Evolutionary conservation across 2,329 filamentous ascomycete genomes (phyloP), one percentile per base, ranked within the genome.

Genomic region (Fusarium duplospermum): DNA sequence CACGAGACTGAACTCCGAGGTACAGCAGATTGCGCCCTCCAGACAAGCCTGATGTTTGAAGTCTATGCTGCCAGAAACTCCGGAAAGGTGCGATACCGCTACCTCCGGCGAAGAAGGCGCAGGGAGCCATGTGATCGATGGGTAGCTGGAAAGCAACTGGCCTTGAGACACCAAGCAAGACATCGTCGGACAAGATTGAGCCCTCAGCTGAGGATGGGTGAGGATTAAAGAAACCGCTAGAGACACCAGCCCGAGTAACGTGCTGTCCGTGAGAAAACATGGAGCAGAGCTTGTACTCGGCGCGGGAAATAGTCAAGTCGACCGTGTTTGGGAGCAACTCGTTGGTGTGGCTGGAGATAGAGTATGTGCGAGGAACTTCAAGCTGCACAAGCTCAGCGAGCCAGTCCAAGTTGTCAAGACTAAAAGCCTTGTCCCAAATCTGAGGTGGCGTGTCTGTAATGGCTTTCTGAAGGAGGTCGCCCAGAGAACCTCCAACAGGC

Each of bases 171-270:
- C 87, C 87, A n/a, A 89, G 80, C 1, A 89, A 79, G 1, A 89
- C 73, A 40, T 87, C 85, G 20, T 89, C 86, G 0, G 63, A 61
- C 6, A 64, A 20, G 85, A 85, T 5, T 80, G 79, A 52, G 81
- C 83, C 81, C 20, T 84, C 78, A 33, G 83, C 82, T 2, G 69
- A n/a, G 78, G 79, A 20, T 0, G 67, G 71, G 6, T 59, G 45
- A 0, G 87, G 87, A 62, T 89, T 89, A n/a, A 89, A 81, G 74
- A 89, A 89, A 6, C 86, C 86, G 64, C 87, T 89, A 18, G 85
- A 85, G 1, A 89, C 87, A 11, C 87, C 87, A 7, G 84, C 82
- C 3, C 86, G 83, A 1, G 75, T 73, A 18, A 83, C 63, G 0
- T 80, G 72, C 1, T 79, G 71, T 2, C 78, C 73, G 3, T 81